Evolutionary conservation across 305 asterid species (phyloP).

Genomic region (Fraxinus platypoda): DNA sequence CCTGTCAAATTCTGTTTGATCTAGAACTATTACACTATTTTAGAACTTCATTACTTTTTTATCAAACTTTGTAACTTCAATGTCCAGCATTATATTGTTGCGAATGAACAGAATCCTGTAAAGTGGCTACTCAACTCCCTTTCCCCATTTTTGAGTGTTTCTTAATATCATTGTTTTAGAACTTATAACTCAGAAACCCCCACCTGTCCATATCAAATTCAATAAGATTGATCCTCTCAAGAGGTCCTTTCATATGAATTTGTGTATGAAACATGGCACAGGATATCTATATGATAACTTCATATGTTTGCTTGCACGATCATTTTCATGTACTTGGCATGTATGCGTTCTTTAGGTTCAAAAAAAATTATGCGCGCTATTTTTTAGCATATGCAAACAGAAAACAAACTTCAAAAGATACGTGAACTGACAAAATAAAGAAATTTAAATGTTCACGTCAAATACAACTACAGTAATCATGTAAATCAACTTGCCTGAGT

Average conservation of each 20-base stretch:
- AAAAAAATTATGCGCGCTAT: neutral
- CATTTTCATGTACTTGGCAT: neutral
- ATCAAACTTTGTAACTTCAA: neutral
- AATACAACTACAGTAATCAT: neutral
- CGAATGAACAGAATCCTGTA: neutral
- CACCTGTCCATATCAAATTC: neutral
- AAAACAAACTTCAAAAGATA: neutral
- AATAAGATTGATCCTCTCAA: neutral
- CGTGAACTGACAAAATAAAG: neutral
- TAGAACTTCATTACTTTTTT: neutral
- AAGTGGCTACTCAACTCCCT: neutral
- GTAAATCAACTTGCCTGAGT: slow-evolving; percentile 29
- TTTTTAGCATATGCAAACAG: neutral
- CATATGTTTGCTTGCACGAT: neutral
- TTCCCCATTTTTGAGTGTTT: neutral
- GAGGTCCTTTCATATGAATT: neutral
- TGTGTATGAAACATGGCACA: neutral
- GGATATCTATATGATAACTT: neutral
- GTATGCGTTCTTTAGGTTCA: neutral
- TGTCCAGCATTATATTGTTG: neutral
- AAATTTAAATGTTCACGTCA: neutral
- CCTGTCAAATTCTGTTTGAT: neutral
- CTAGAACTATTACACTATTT: neutral
- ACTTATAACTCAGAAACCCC: neutral
- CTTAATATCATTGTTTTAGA: neutral